Conservation (phyloP, 2,329 filamentous ascomycete genomes). For the Xylariaceae sp. region DNA sequence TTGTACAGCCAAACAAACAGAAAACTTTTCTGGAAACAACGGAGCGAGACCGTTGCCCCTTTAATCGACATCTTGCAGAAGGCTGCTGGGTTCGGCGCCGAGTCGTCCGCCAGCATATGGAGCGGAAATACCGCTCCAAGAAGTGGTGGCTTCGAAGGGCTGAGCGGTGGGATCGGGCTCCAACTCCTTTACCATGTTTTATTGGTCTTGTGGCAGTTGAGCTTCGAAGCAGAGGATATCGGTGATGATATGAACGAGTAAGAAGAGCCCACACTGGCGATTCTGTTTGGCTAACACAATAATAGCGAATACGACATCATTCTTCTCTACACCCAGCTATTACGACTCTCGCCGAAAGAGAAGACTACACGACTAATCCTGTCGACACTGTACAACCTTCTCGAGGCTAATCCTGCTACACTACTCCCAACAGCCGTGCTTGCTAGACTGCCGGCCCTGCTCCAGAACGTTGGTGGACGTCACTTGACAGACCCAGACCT, state of each 20-base stretch:
- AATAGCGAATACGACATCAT: conserved; percentile 89
- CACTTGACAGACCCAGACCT: conserved; percentile 71
- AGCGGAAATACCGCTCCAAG: conserved; percentile 60
- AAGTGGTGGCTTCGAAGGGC: conserved; percentile 66
- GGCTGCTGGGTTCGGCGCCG: conserved; percentile 74
- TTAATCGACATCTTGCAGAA: conserved; percentile 83
- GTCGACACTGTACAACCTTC: conserved; percentile 87
- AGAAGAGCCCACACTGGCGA: conserved; percentile 4
- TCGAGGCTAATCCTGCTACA: conserved; percentile 72
- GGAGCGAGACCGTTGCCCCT: conserved; percentile 82
- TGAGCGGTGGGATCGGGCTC: conserved; percentile 85
- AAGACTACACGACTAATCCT: conserved; percentile 94
- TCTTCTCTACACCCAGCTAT: conserved; percentile 87
- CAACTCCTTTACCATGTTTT: conserved; percentile 95
- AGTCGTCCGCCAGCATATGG: conserved; percentile 66
- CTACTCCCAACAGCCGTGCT: conserved; percentile 85
- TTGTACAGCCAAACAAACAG: conserved; percentile 77
- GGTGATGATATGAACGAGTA: conserved; percentile 85
- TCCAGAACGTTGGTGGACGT: conserved; percentile 67
- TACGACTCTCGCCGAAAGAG: conserved; percentile 93
- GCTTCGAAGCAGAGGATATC: conserved; percentile 82
- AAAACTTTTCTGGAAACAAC: conserved; percentile 88
- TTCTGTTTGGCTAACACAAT: conserved; percentile 36
- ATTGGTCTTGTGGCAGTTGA: conserved; percentile 94
- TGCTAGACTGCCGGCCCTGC: conserved; percentile 75